Evolutionary conservation across 1,284 basidiomycete genomes (phyloP), one percentile per base, ranked within the genome.

Genomic region (Hemileia vastatrix): DNA sequence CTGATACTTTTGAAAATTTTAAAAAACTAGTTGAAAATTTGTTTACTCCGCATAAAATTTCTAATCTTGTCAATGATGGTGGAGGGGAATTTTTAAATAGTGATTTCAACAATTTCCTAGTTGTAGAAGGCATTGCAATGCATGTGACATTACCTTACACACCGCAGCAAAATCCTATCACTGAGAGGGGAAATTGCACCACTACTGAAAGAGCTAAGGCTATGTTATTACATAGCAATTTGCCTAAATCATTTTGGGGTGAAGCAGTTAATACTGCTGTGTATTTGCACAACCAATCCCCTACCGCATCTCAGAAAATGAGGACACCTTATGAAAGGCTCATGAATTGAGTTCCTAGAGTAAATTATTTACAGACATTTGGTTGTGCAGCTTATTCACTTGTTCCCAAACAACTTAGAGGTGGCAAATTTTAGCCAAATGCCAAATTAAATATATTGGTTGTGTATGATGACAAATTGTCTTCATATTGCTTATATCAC

Each of bases 81-180:
- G 76, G 76, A 11, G 70, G 70, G 1, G 70, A 78, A 67, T 74
- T 71, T 63, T 49, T 62, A 4, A 66, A 64, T 3, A 63, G 66
- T 2, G 67, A 57, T 1, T 75, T 78, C 58, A 18, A 58, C 8
- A 64, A 62, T 0, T 74, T 71, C 43, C 71, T 77, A 2, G 64
- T 65, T 6, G 21, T 45, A 0, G 23, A 65, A 6, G 78, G 78
- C 8, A 79, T 76, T 2, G 49, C 61, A 24, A 69, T 65, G 23
- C 63, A 74, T 49, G 65, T 75, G n/a, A 76, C 73, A 8, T 68
- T 76, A 0, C 77, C 79, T 54, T 70, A 80, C 57, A 73, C 76
- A 3, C 77, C 76, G 1, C 66, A 71, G 49, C 21, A 70, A 61
- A 79, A 77, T 66, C 63, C 77, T 66, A 65, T 71, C 44, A 67